phyloP scores from a whole-genome alignment of 2,329 filamentous ascomycete genomes.

The Fusarium sororula region DNA sequence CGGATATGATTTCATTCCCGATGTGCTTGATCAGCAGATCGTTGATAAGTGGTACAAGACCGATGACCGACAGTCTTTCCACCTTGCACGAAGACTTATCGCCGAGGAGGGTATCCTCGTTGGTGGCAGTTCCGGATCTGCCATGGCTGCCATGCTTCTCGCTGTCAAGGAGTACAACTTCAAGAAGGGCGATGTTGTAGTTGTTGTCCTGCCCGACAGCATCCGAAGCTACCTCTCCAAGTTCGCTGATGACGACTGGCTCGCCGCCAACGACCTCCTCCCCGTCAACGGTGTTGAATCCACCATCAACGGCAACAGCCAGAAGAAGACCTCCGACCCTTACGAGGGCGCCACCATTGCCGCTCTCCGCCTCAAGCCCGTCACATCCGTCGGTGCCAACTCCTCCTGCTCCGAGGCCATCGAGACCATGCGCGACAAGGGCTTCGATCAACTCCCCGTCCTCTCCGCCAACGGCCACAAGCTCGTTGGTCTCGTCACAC shows the following conservation, averaged over 20 bases:
- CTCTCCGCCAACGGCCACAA: conserved; percentile 73
- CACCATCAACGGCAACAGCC: conserved; percentile 50
- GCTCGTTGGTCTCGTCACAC: conserved; percentile 90
- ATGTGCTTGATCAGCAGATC: conserved; percentile 81
- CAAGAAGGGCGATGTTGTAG: conserved; percentile 84
- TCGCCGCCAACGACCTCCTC: conserved; percentile 93
- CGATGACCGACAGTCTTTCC: conserved; percentile 89
- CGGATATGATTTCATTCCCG: conserved; percentile 97
- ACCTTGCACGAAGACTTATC: conserved; percentile 88
- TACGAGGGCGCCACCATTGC: conserved; percentile 83
- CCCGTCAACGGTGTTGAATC: conserved; percentile 64
- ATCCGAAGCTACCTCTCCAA: conserved; percentile 98
- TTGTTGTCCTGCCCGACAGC: conserved; percentile 92
- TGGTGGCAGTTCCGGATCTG: conserved; percentile 92
- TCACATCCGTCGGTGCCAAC: conserved; percentile 80
- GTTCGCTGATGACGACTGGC: conserved; percentile 99
- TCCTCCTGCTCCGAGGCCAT: conserved; percentile 86
- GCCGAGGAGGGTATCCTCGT: conserved; percentile 93
- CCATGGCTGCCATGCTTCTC: conserved; percentile 82
- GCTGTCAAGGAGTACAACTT: conserved; percentile 81
- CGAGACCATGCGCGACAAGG: conserved; percentile 97
- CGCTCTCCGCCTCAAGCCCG: conserved; percentile 88
- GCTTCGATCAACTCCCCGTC: conserved; percentile 97
- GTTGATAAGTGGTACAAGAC: conserved; percentile 99
- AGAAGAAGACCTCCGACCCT: conserved; percentile 65